phyloP scores from a whole-genome alignment of 2,329 filamentous ascomycete species.

The Leptographium galeiforme region DNA sequence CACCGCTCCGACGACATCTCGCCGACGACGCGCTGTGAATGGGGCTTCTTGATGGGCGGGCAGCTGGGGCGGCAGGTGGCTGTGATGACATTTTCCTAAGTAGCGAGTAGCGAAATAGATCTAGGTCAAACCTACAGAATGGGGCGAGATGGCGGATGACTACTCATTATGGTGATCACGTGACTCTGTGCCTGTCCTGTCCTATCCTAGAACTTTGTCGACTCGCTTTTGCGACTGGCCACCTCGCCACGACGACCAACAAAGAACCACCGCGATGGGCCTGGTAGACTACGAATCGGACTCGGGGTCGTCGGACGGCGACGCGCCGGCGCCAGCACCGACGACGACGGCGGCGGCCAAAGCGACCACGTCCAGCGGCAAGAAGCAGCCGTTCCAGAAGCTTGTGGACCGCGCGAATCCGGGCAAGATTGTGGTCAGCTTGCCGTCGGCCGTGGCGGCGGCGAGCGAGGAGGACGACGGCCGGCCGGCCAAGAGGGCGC shows the following conservation, averaged over 20 bases:
- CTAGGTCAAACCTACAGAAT: too few relatives aligned
- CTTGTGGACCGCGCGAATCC: slow-evolving; percentile 70
- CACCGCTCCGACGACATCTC: slow-evolving; percentile 50
- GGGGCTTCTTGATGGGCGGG: slow-evolving; percentile 45
- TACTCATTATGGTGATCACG: not conserved
- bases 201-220: not conserved
- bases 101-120: too few relatives aligned
- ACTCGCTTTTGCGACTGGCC: not conserved
- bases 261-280: slow-evolving; percentile 39
- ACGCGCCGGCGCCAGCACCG: not conserved
- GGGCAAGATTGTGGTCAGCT: slow-evolving; percentile 70
- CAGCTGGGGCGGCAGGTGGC: slow-evolving; percentile 30
- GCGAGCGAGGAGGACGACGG: slow-evolving; percentile 24
- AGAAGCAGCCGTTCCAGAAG: slow-evolving; percentile 61
- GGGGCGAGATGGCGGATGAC: too few relatives aligned
- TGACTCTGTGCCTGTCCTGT: not conserved
- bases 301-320: slow-evolving; percentile 54
- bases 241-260: not conserved
- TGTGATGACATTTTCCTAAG: slow-evolving; percentile 29
- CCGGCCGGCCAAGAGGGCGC: slow-evolving; percentile 59
- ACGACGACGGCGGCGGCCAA: slow-evolving; percentile 6
- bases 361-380: slow-evolving; percentile 18
- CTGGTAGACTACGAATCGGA: slow-evolving; percentile 79
- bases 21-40: slow-evolving; percentile 47
- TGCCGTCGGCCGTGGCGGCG: slow-evolving; percentile 37